These are phyloP conservation scores for Brasenia schreberi DNA, from an alignment of 164 flowering plant genomes.

Conservation along the genomic window DNA sequence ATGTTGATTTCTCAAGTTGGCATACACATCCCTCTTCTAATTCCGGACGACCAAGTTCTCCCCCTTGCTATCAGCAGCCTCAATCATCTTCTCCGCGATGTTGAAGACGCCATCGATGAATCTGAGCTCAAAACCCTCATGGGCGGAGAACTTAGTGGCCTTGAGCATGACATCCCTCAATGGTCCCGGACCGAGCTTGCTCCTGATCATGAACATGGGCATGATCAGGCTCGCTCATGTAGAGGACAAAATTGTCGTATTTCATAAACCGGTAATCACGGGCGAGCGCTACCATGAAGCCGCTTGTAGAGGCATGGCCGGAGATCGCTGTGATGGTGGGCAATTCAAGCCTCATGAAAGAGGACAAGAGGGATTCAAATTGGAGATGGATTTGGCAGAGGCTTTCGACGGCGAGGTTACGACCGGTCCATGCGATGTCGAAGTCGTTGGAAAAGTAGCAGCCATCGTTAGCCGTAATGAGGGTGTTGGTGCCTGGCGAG, in stretches of 20 bases:
- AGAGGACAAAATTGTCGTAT: slow-evolving; percentile 4
- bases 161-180: slow-evolving; percentile 9
- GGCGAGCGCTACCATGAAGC: slow-evolving; percentile 5
- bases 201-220: slow-evolving; percentile 6
- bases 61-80: slow-evolving; percentile 2
- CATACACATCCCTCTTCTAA: too few relatives aligned
- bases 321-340: slow-evolving; percentile 9
- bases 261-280: slow-evolving; percentile 11
- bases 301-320: slow-evolving; percentile 7
- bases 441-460: too few relatives aligned
- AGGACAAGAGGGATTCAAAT: slow-evolving; percentile 7
- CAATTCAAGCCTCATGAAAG: slow-evolving; percentile 8
- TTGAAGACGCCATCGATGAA: slow-evolving; percentile 6
- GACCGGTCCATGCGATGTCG: slow-evolving; percentile 5
- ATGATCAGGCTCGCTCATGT: slow-evolving; percentile 13
- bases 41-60: too few relatives aligned
- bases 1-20: too few relatives aligned
- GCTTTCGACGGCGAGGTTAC: slow-evolving; percentile 1
- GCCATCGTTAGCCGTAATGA: too few relatives aligned
- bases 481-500: slow-evolving; percentile 6
- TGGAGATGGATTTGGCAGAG: slow-evolving; percentile 1
- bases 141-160: slow-evolving; percentile 6
- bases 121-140: slow-evolving; percentile 2
- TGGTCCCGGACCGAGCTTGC: slow-evolving; percentile 1
- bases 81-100: slow-evolving; percentile 3